Base-by-base conservation (phyloP, 2,329 filamentous ascomycete species). In the Ilyonectria mors-panacis region DNA sequence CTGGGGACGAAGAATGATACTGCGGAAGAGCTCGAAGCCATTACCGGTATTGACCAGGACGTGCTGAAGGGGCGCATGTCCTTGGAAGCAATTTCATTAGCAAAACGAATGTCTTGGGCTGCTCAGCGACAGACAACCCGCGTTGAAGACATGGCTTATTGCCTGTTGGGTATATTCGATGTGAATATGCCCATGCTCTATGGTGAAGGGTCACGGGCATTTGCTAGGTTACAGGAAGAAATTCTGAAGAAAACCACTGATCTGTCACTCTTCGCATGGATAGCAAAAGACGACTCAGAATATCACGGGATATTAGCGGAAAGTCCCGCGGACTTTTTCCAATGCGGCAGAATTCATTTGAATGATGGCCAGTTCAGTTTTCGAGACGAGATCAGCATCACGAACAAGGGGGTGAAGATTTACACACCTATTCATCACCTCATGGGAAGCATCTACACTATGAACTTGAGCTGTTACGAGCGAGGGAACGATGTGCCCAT, bases 121-220 rank as follows among this genome's bases (percentile, higher is more conserved):
- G n/a, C 17, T 19, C 33, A 15, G n/a, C 28, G 48, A 19, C 12
- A 33, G n/a, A 35, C 28, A 35, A 35, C 48, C 13, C n/a, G 48
- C n/a, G 12, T 53, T 7, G 48, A 53, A 35, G 48, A 53, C 28
- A 35, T 21, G 48, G 28, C 48, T 21, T 53, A 53, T 15, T 51
- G 48, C 28, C n/a, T 51, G 10, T 21, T 51, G 28, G 48, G 28
- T 6, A 13, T 51, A 2, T 51, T 51, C 28, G 17, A 51, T 13
- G 28, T 21, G 4, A 51, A 33, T 19, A 51, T 51, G 48, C n/a
- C 48, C 4, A 51, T 51, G 48, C 28, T 51, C 10, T 51, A 51
- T 3, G 48, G 48, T 21, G 48, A 51, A 35, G 48, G n/a, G 17
- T 12, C 28, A 13, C 48, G 28, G 10, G 48, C 48, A 8, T 51